Percentiles rank a stretch among this genome's conserved stretches.
Evolutionary conservation across 2,329 filamentous ascomycete genomes (phyloP).

Genomic region (Talaromyces marneffei): DNA sequence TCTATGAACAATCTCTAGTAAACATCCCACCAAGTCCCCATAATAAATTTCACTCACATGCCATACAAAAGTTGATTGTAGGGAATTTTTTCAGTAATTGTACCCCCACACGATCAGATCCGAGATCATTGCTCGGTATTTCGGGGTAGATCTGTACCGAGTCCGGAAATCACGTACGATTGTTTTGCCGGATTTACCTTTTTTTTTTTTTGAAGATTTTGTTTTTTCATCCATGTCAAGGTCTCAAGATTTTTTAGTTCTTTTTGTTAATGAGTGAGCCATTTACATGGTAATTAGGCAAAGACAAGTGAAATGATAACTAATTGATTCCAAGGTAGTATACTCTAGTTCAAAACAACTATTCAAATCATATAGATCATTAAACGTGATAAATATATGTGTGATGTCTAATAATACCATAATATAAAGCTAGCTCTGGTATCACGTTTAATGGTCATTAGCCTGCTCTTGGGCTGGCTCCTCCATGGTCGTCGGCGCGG

Average conservation of each 20-base stretch:
- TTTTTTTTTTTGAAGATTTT: neutral
- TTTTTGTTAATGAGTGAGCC: neutral
- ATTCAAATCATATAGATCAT: neutral
- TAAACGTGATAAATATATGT: neutral
- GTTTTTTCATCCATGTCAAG: neutral
- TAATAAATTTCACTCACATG: slow-evolving; percentile 13
- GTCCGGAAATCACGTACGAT: neutral
- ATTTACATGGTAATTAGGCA: neutral
- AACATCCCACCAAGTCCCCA: slow-evolving; percentile 20
- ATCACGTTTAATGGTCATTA: slow-evolving; percentile 18
- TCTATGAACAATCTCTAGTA: neutral
- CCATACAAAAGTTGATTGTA: neutral
- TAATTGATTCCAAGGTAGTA: neutral
- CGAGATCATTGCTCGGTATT: neutral
- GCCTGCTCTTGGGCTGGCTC: slow-evolving; percentile 9
- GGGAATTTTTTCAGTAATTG: neutral
- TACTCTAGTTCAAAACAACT: neutral
- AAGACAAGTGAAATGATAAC: neutral
- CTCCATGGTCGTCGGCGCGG: slow-evolving; percentile 27
- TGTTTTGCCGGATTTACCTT: neutral
- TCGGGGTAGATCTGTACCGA: neutral
- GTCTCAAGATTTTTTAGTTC: neutral
- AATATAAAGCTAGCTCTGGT: neutral
- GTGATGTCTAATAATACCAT: neutral
- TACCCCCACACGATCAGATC: neutral